Evolutionary conservation across 2,329 filamentous ascomycete species (phyloP), one percentile per base, ranked within the genome.

Genomic region (Parafenestella ontariensis): DNA sequence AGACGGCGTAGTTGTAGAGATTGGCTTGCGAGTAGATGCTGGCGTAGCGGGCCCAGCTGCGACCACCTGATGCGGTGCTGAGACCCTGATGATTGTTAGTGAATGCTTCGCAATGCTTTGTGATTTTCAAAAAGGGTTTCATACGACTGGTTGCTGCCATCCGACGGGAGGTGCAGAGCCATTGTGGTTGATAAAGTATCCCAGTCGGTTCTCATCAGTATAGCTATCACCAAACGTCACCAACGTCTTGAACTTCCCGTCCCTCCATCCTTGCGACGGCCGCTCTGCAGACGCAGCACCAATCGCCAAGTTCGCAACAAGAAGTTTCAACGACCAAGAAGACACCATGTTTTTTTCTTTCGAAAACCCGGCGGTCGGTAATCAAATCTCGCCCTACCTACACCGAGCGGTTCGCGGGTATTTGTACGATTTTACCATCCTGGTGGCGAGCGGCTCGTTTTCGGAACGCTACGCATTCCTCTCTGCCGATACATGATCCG

Each of bases 141-240:
- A 45, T 73, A 82, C 81, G 49, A 78, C 74, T 9, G 80, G 80
- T 29, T 81, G 73, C 11, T 78, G 71, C 73, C 79, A 84, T 39
- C 89, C 89, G 0, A 85, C 75, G 0, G 89, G 88, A 1, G 90
- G 89, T 0, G 85, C 79, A 5, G 78, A 75, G 37, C 85, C 85
- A 46, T 75, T 73, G 47, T 89, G 78, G 29, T 66, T 74, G 52
- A 78, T 75, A 67, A 92, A 89, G 69, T 90, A 92, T 9, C 69
- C 67, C 9, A 90, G 71, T 9, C 90, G 84, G 11, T 83, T 85
- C 65, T 92, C 88, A 68, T 93, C 90, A 0, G 89, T 91, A 68
- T 89, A 92, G 73, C 88, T 91, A 72, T 92, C 88, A 11, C 89
- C 89, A 68, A 92, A 92, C 0, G 86, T 82, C 34, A 91, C 83